Evolutionary conservation across 805 yeast genomes (phyloP).

Genomic region (Saccharomycodes ludwigii): DNA sequence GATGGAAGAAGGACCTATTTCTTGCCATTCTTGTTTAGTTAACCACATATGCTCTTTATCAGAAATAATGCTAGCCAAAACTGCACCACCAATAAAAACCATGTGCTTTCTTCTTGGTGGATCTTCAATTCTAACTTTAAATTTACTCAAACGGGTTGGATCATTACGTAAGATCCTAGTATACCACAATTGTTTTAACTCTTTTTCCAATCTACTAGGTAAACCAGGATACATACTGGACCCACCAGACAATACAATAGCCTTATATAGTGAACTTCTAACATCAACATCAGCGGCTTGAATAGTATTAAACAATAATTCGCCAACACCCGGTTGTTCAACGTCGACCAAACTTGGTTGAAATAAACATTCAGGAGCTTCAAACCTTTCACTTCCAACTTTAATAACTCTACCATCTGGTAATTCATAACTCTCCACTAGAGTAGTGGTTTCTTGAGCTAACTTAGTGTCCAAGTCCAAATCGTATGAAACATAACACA

Average conservation of each 20-base stretch:
- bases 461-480: conserved; percentile 77
- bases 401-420: conserved; percentile 95
- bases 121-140: conserved; percentile 93
- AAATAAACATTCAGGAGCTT: conserved; percentile 92
- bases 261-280: conserved; percentile 76
- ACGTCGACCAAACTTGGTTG: conserved; percentile 92
- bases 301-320: conserved; percentile 78
- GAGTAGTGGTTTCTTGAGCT: conserved; percentile 88
- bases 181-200: conserved; percentile 91
- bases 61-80: conserved; percentile 93
- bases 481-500: conserved; percentile 92
- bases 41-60: conserved; percentile 99
- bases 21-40: conserved; percentile 93
- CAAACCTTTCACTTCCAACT: conserved; percentile 91
- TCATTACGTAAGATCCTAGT: conserved; percentile 80
- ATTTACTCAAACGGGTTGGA: conserved; percentile 74
- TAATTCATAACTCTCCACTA: conserved; percentile 82
- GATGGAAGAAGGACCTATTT: conserved; percentile 80
- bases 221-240: conserved; percentile 98
- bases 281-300: conserved; percentile 93
- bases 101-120: conserved; percentile 98
- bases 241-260: conserved; percentile 93
- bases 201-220: conserved; percentile 91
- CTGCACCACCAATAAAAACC: conserved; percentile 99
- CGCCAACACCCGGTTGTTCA: conserved; percentile 96